Conservation (phyloP, 257 asterid species). For the Petunia secreta region DNA sequence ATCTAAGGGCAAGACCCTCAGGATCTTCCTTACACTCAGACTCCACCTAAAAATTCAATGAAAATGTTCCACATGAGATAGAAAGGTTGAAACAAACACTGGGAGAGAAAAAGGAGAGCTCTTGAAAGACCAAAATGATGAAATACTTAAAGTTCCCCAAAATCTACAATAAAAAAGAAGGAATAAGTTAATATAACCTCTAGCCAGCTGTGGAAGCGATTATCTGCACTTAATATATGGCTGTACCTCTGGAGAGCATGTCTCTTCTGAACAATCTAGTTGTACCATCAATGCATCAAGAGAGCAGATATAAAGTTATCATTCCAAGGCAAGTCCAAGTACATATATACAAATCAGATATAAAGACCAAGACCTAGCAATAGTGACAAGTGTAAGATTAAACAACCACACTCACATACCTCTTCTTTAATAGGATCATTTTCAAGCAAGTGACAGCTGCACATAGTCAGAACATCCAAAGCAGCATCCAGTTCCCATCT, state of each 20-base stretch:
- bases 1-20: constrained; percentile 95
- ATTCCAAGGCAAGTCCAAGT: constrained; percentile 3
- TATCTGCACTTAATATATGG: constrained; percentile 92
- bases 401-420: constrained; percentile 49
- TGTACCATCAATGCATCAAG: constrained; percentile 21
- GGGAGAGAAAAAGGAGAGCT: constrained; percentile 9
- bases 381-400: not conserved
- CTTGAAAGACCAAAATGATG: not conserved
- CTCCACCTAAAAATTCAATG: constrained; percentile 67
- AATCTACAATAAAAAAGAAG: not conserved
- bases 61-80: constrained; percentile 14
- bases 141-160: not conserved
- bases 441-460: constrained; percentile 82
- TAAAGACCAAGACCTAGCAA: constrained; percentile 5
- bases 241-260: constrained; percentile 85
- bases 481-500: constrained; percentile 95
- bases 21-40: constrained; percentile 91
- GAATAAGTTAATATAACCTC: constrained; percentile 56
- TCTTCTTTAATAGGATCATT: constrained; percentile 68
- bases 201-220: constrained; percentile 86
- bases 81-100: not conserved
- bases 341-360: not conserved
- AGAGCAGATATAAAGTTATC: constrained; percentile 9
- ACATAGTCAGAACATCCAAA: constrained; percentile 92
- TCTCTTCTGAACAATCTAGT: constrained; percentile 80